A percentile compares a stretch with the other conserved stretches of the same genome.
Conservation (phyloP, 352 stramenopile genomes). For the Pythium angustatum region DNA sequence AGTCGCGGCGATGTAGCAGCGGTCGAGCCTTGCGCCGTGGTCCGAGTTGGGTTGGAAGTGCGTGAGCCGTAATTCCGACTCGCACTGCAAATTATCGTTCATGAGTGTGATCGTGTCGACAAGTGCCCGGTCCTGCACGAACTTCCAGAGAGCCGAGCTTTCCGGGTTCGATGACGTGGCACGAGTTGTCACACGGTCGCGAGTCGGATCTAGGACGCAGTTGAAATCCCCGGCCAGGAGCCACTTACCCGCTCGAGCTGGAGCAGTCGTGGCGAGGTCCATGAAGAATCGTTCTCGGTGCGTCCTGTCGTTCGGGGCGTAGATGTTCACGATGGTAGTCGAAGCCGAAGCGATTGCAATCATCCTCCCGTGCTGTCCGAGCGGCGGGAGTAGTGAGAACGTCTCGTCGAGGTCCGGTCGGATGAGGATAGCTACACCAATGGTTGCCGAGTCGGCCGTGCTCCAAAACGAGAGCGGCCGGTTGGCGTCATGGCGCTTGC, state of each 20-base stretch:
- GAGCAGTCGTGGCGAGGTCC: too few relatives aligned
- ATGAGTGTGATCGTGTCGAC: too few relatives aligned
- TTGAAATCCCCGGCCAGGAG: background rate
- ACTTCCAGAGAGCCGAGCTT: too few relatives aligned
- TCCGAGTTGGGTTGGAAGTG: too few relatives aligned
- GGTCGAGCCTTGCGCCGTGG: background rate
- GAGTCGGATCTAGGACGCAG: too few relatives aligned
- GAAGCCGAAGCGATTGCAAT: background rate
- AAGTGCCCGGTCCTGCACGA: too few relatives aligned
- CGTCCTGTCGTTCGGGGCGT: background rate
- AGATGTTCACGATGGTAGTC: background rate
- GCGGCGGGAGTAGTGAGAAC: background rate
- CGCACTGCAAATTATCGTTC: too few relatives aligned
- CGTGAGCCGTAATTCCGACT: too few relatives aligned
- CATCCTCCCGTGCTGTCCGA: background rate
- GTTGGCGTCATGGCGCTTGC: background rate
- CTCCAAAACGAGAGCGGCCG: background rate
- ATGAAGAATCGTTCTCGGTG: background rate
- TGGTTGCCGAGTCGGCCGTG: background rate
- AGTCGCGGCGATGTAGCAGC: background rate
- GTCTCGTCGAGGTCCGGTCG: background rate
- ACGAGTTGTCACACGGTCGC: too few relatives aligned
- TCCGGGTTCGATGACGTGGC: too few relatives aligned
- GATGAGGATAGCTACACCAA: background rate
- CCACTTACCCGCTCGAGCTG: background rate